phyloP scores from a whole-genome alignment of 2,329 filamentous ascomycete species.

The Tympanopsis confertula region DNA sequence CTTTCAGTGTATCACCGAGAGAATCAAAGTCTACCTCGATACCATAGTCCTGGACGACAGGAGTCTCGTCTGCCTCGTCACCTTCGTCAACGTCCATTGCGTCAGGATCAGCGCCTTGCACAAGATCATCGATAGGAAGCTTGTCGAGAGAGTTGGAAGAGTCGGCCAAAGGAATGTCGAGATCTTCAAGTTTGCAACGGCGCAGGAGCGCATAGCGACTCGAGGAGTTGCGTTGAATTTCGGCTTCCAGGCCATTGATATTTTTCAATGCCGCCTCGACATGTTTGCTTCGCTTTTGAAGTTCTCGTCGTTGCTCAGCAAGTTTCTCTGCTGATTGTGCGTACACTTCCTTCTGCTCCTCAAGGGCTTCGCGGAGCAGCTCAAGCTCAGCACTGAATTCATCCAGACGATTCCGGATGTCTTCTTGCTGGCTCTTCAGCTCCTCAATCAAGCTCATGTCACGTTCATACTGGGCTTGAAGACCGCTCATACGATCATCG shows the following conservation, averaged over 20 bases:
- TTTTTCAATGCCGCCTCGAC: slow-evolving; percentile 67
- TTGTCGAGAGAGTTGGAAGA: slow-evolving; percentile 65
- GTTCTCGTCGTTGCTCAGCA: slow-evolving; percentile 64
- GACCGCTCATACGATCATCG: slow-evolving; percentile 53
- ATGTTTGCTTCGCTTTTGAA: slow-evolving; percentile 74
- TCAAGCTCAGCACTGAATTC: slow-evolving; percentile 67
- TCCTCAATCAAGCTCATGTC: slow-evolving; percentile 58
- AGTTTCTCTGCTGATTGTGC: slow-evolving; percentile 64
- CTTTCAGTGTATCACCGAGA: slow-evolving; percentile 71
- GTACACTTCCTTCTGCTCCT: slow-evolving; percentile 56
- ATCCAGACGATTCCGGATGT: slow-evolving; percentile 63
- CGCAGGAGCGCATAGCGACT: slow-evolving; percentile 75
- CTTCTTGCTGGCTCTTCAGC: slow-evolving; percentile 61
- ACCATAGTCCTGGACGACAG: slow-evolving; percentile 74
- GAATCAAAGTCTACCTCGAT: slow-evolving; percentile 79
- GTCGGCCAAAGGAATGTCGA: slow-evolving; percentile 67
- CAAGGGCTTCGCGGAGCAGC: slow-evolving; percentile 60
- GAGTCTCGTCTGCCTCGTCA: slow-evolving; percentile 46
- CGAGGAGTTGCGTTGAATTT: slow-evolving; percentile 74
- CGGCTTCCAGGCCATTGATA: slow-evolving; percentile 69
- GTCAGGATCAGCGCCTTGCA: slow-evolving; percentile 68
- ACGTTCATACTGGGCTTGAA: slow-evolving; percentile 55
- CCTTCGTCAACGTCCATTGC: slow-evolving; percentile 85
- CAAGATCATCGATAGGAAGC: slow-evolving; percentile 74
- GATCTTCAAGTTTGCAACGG: slow-evolving; percentile 86